Evolutionary conservation across 768 basidiomycete species (phyloP), one percentile per base, ranked within the genome.

Genomic region (Dioszegia aurantiaca): DNA sequence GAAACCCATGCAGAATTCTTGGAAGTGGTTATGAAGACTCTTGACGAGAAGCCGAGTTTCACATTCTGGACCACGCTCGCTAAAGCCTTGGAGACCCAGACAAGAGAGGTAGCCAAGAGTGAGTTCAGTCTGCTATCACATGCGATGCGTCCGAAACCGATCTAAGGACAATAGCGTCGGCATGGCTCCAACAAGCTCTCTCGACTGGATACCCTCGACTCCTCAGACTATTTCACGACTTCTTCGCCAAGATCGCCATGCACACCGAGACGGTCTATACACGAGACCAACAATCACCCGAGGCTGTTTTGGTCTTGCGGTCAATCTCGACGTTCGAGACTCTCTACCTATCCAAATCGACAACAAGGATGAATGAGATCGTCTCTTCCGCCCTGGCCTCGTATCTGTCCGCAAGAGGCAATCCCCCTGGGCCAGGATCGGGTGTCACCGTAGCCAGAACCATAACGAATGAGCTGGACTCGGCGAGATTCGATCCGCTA

Each of bases 201-300:
- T 86, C 86, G 64, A 80, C 84, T 1, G 88, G 89, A 17, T 98
- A 98, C 77, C 90, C 93, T 2, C 83, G 84, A 47, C 80, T 99
- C 2, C 75, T 99, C 9, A 83, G 95, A 10, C 82, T 97, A 1
- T 93, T 99, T 78, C 95, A 99, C 55, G 91, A 92, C 39, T 95
- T 99, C 78, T 99, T 99, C 73, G 85, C 87, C 28, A 92, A 92
- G 74, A 90, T 98, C 52, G 86, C 90, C 2, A 87, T 94, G 11
- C 89, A 97, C 72, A 95, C 95, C 1, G 94, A 98, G 70, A 98
- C 95, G 0, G 80, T 89, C 5, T 98, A 98, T 73, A 86, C 84
- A 0, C 84, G 86, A 52, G 81, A 83, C 0, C 83, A 87, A 48
- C 95, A 99, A 78, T 91, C 89, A 67, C 89, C 94, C 36, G 95